Percentiles rank a stretch among this genome's conserved stretches.
Conservation (phyloP, 2,329 filamentous ascomycete species). For the Botrytis aclada region DNA sequence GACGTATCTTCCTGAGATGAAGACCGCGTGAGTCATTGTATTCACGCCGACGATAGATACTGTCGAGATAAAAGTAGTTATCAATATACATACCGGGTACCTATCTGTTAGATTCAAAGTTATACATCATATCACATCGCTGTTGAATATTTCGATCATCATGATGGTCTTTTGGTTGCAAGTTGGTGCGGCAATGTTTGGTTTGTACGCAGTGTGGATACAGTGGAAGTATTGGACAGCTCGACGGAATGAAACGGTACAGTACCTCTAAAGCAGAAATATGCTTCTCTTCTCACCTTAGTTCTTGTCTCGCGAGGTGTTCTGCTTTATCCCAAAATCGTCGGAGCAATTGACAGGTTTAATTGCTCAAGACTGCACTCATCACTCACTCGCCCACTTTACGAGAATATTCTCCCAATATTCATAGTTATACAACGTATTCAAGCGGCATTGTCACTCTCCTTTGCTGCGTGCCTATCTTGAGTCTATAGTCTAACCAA, state of each 20-base stretch:
- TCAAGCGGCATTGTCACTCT: neutral
- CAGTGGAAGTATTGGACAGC: neutral
- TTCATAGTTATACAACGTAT: neutral
- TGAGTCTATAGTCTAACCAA: neutral
- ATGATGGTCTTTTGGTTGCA: constrained; percentile 7
- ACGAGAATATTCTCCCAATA: neutral
- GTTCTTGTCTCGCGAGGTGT: too few species aligned
- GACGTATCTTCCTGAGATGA: constrained; percentile 6
- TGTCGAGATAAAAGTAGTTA: neutral
- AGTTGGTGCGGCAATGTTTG: neutral
- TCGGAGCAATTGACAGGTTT: neutral
- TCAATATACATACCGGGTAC: neutral
- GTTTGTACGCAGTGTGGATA: neutral
- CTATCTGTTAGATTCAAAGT: neutral
- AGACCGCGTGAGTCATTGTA: neutral
- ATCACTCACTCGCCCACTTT: neutral
- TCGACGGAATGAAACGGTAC: neutral
- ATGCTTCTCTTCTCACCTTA: neutral
- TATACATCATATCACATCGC: neutral
- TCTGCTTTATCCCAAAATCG: too few species aligned
- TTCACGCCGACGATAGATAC: neutral
- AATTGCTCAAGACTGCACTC: neutral
- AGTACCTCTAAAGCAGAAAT: neutral
- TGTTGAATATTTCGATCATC: neutral
- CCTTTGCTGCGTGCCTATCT: neutral